Base-by-base conservation (phyloP, 352 stramenopile species). In the Phytophthora capsici region DNA sequence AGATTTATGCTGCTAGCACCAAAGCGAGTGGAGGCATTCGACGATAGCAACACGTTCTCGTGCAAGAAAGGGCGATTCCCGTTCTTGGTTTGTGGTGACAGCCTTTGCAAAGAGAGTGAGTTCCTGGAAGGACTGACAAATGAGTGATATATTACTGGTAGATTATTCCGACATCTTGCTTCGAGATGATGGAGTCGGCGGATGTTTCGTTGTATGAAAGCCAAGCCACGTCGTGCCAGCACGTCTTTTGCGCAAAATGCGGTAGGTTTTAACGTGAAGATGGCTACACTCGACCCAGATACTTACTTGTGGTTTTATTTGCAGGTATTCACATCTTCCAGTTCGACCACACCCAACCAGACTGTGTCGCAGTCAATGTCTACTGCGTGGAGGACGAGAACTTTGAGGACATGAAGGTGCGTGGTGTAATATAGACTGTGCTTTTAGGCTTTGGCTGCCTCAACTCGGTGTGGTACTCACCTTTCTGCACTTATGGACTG, bases 241-340 rank as follows among this genome's bases (percentile, higher is more conserved):
- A 94, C 30, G 82, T 89, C 8, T 94, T 94, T 57, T 94, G 86
- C 52, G 68, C 65, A n/a, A 86, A 86, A 75, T 94, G 86, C 51
- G 86, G 84, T 88, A 73, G 17, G 77, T 68, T 61, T 26, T 63
- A 8, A 60, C 12, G 4, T 32, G 19, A 34, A 62, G 22, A 51
- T 66, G 49, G 63, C 32, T 66, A 61, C 55, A 51, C 17, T 20
- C 4, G 1, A n/a, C n/a, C 50, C 4, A 26, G 8, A 23, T 7
- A 49, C 37, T 63, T 17, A 69, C 40, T 23, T 52, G 40, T 25
- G 50, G 1, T 52, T n/a, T n/a, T n/a, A 16, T 45, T 22, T 45
- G 34, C 52, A 89, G 80, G 83, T 45, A 86, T 94, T 63, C 86
- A 94, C 61, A 90, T 94, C 55, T 94, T 94, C 63, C 86, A 94